Base-by-base conservation (phyloP, 1,139 yeast genomes). In the Blastobotrys buckinghamii region DNA sequence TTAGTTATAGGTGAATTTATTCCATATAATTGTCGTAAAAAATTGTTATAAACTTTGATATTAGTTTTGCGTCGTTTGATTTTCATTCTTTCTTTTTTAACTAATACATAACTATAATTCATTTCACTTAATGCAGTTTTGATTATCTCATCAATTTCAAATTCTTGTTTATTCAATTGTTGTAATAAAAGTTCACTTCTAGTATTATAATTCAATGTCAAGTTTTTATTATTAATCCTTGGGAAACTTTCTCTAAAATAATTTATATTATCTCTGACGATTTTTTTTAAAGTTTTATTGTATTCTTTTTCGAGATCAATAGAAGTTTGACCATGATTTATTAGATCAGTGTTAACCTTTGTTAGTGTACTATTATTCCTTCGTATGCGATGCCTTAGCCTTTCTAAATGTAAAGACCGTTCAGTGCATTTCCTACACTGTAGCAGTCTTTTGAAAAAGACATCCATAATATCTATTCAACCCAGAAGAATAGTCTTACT, bases 11-110 rank as follows among this genome's bases (percentile, higher is more conserved):
- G 38, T 16, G 26, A 45, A 16, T 19, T 26, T 2, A 19, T 24
- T 26, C 53, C 49, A 52, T 74, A 74, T 30, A 75, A 54, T n/a
- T 60, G 59, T 41, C 64, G 57, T 13, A 73, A 48, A 47, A 75
- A 73, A 16, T 55, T 55, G 47, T 55, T 57, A 46, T 60, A 58
- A 47, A 37, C 13, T 45, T 35, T 40, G 56, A 52, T 39, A 15
- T 39, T 6, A 9, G 24, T 4, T 6, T n/a, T 10, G 43, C 44
- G 27, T 44, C 45, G 16, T 33, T 45, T 43, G 6, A 52, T 29
- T 26, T 38, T 34, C 27, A 43, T 27, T 15, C 48, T 42, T n/a
- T 41, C 33, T 15, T 19, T 27, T 12, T 33, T 26, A 15, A 40
- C 39, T 17, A 27, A 6, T 12, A 29, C 24, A 36, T 43, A 45